A percentile compares a stretch with the other conserved stretches of the same genome.
Conservation (phyloP, 306 rosid genomes). For the Quercus rubra region DNA sequence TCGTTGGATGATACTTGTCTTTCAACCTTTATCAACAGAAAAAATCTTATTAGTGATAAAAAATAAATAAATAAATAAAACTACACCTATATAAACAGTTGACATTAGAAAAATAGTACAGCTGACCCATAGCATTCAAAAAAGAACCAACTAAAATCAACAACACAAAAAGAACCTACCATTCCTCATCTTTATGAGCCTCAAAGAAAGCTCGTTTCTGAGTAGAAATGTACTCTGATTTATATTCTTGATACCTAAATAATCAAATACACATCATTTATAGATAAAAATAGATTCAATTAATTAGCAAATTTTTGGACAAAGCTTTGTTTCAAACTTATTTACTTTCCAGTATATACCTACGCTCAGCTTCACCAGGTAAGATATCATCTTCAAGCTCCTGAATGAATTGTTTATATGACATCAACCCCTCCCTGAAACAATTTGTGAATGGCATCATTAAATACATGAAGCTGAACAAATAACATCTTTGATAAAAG, state of each 20-base stretch:
- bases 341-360: conserved; percentile 45
- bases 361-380: conserved; percentile 95
- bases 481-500: background rate
- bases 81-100: background rate
- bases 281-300: background rate
- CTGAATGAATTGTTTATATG: conserved; percentile 96
- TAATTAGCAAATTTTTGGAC: background rate
- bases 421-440: conserved; percentile 95
- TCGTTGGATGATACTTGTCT: conserved; percentile 96
- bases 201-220: conserved; percentile 85
- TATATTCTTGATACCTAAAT: conserved; percentile 93
- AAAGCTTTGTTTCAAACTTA: conserved; percentile 1
- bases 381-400: conserved; percentile 98
- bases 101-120: background rate
- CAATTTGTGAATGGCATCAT: conserved; percentile 16
- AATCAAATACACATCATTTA: conserved; percentile 12
- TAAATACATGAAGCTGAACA: conserved; percentile 7
- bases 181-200: conserved; percentile 92
- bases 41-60: conserved; percentile 16
- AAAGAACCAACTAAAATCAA: conserved; percentile 17
- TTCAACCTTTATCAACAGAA: conserved; percentile 63
- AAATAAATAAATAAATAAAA: background rate
- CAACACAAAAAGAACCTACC: conserved; percentile 39
- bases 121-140: background rate
- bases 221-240: conserved; percentile 86